A percentile compares a stretch with the other conserved stretches of the same genome.
Evolutionary conservation across 345 rosid genomes (phyloP).

Genomic region (Gossypium ekmanianum): DNA sequence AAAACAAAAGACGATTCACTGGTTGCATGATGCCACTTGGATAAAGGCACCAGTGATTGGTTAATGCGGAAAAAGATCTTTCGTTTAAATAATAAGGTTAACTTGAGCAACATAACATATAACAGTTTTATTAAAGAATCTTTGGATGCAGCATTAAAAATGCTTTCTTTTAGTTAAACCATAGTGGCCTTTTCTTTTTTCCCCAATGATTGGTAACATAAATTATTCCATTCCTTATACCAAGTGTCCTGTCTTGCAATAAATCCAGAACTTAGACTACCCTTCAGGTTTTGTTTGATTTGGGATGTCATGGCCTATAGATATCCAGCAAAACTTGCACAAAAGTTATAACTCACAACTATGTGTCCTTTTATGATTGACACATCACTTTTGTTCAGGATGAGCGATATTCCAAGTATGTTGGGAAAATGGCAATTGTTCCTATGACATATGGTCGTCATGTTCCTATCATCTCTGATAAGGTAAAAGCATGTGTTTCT

Average conservation of each 20-base stretch:
- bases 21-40: neutral
- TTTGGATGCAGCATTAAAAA: neutral
- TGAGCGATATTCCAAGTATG: conserved; percentile 75
- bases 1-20: neutral
- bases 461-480: conserved; percentile 84
- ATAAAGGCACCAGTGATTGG: neutral
- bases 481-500: conserved; percentile 38
- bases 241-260: neutral
- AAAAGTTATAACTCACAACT: conserved; percentile 5
- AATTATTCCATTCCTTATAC: neutral
- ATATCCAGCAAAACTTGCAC: neutral
- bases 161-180: neutral
- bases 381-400: conserved; percentile 46
- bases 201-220: neutral
- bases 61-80: neutral
- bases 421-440: conserved; percentile 87
- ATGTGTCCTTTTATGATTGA: neutral
- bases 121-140: neutral
- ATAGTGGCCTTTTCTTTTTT: neutral
- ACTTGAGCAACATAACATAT: neutral
- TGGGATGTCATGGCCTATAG: neutral
- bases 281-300: conserved; percentile 7
- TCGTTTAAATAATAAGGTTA: neutral
- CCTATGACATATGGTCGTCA: conserved; percentile 99
- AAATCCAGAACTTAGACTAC: neutral